Base-by-base conservation (phyloP, 768 basidiomycete genomes). In the Termitomyces sp. region DNA sequence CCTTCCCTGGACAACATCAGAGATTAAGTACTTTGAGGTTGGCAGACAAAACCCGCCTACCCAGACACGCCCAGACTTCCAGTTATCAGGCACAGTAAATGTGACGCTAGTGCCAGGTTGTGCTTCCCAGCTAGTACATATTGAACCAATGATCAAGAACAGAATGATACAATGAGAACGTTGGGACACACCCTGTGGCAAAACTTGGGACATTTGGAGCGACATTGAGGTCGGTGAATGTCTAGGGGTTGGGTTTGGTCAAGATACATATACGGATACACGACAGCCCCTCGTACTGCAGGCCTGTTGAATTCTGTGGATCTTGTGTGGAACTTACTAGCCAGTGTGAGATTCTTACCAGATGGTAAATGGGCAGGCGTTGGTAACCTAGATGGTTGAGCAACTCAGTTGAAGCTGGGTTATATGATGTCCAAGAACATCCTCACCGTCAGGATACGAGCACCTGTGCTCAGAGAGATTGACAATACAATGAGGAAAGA, bases 41-140 rank as follows among this genome's bases (percentile, higher is more conserved):
- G 32, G 18, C 12, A n/a, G 29, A 29, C 29, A 6, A 18, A 16
- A 1, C n/a, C n/a, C n/a, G n/a, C 53, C 3, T 56, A 77, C 78
- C 82, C 81, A 83, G 52, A 83, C 85, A 49, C 86, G 76, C 18
- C 84, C 86, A 1, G 85, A 69, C 49, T 73, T 79, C 85, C 86
- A 88, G 63, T 80, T 74, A 58, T 83, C 75, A 11, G 84, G 85
- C 23, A 88, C 84, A 7, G 46, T 47, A 47, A 47, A 47, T 20
- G 32, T 22, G 13, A 47, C 45, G 32, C 45, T 47, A 23, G 32
- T 47, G 32, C 7, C 22, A 3, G 45, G 31, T 16, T 22, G 6
- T 7, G 45, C 45, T 33, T 47, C 45, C 45, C 45, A 47, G 7
- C 45, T 47, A n/a, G n/a, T n/a, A n/a, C n/a, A 33, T 20, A 29